Evolutionary conservation across 345 rosid species (phyloP).

Genomic region (Lepidium africanum): DNA sequence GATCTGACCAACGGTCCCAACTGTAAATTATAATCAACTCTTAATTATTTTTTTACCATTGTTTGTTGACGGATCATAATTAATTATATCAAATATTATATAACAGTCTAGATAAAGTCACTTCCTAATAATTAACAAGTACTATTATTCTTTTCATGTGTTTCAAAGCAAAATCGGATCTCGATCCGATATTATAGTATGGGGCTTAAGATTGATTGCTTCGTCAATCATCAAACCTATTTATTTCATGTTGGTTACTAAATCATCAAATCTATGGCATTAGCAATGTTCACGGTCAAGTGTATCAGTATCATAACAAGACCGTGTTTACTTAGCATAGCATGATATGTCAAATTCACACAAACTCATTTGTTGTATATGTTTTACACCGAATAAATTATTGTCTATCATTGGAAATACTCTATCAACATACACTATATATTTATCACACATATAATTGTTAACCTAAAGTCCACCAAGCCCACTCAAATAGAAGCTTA

Average conservation of each 20-base stretch:
- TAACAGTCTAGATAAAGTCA: background rate
- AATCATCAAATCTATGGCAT: background rate
- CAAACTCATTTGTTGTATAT: too few species aligned
- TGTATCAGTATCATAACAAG: too few species aligned
- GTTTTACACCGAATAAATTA: too few species aligned
- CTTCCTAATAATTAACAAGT: background rate
- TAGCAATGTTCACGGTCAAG: background rate
- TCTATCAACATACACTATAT: too few species aligned
- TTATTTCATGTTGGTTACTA: background rate
- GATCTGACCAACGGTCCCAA: constrained; percentile 29
- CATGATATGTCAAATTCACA: too few species aligned
- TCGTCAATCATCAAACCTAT: background rate
- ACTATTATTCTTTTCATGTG: background rate
- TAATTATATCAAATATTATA: background rate
- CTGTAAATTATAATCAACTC: constrained; percentile 14
- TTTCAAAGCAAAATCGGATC: background rate
- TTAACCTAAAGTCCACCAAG: too few species aligned
- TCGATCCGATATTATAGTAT: background rate
- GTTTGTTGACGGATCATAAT: background rate
- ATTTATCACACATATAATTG: too few species aligned
- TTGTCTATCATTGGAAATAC: too few species aligned
- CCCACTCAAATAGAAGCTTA: too few species aligned
- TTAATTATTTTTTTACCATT: background rate
- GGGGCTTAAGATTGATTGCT: background rate
- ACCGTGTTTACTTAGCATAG: too few species aligned